phyloP scores from a whole-genome alignment of 495 filamentous ascomycete species.

The Oidiodendron maius region DNA sequence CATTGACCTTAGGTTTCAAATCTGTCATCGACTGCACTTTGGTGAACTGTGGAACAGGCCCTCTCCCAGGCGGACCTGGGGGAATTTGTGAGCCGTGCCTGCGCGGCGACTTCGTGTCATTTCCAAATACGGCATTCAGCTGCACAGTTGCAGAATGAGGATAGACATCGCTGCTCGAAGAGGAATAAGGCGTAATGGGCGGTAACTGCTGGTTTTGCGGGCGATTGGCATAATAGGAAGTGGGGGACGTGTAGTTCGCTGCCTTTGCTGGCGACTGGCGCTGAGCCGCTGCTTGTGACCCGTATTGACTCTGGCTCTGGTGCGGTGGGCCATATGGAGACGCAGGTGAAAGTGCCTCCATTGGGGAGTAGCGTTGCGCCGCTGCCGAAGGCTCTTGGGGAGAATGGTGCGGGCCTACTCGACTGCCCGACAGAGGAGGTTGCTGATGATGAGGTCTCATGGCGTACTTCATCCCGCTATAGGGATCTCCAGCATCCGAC shows the following conservation, averaged over 20 bases:
- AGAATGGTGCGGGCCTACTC: constrained; percentile 44
- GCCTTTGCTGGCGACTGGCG: constrained; percentile 45
- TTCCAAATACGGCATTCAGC: constrained; percentile 64
- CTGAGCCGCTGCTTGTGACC: constrained; percentile 16
- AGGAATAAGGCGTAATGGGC: constrained; percentile 60
- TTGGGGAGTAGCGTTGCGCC: constrained; percentile 89
- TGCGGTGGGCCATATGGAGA: constrained; percentile 39
- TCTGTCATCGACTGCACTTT: constrained; percentile 68
- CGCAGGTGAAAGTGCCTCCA: constrained; percentile 67
- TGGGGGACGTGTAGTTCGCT: constrained; percentile 39
- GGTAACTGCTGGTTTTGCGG: constrained; percentile 52
- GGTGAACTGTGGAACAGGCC: constrained; percentile 82
- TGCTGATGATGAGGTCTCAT: constrained; percentile 63
- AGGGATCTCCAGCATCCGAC: constrained; percentile 80
- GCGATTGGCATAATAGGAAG: constrained; percentile 40
- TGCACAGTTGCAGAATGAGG: constrained; percentile 62
- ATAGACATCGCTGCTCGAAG: constrained; percentile 54
- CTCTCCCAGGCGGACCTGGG: constrained; percentile 47
- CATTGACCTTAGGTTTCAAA: constrained; percentile 74
- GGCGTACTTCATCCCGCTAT: constrained; percentile 75
- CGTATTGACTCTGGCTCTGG: constrained; percentile 32
- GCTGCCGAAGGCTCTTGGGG: constrained; percentile 63
- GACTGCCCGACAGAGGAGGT: constrained; percentile 43
- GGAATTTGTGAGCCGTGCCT: constrained; percentile 41
- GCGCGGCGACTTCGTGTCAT: constrained; percentile 70